A percentile compares a stretch with the other conserved stretches of the same genome.
Evolutionary conservation across 192 early-diverging fungal species (phyloP).

Genomic region (Radiomyces spectabilis): DNA sequence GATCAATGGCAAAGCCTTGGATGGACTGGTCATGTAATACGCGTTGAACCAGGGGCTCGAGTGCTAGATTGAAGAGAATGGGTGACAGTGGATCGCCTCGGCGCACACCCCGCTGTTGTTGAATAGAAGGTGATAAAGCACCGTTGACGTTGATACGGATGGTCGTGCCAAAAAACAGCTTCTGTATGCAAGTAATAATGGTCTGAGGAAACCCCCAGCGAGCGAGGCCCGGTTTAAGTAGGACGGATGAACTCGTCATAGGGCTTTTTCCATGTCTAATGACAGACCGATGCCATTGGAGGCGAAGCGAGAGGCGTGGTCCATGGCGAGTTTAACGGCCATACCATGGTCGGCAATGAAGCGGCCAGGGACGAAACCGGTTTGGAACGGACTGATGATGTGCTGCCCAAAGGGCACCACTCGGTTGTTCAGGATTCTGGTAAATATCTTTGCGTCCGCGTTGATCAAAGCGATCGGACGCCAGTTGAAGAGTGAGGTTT

Average conservation of each 20-base stretch:
- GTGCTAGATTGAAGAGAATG: slow-evolving; percentile 9
- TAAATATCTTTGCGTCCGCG: slow-evolving; percentile 14
- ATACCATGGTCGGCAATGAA: slow-evolving; percentile 12
- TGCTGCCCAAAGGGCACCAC: not conserved
- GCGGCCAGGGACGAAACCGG: slow-evolving; percentile 4
- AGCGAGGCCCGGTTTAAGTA: not conserved
- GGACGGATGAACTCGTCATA: slow-evolving; percentile 8
- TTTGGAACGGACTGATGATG: slow-evolving; percentile 1
- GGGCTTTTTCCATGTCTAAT: slow-evolving; percentile 18
- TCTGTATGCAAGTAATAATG: not conserved
- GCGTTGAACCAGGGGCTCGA: no score
- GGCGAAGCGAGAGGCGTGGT: no score
- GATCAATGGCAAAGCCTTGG: no score
- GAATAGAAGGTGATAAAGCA: not conserved
- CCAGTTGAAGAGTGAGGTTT: slow-evolving; percentile 11
- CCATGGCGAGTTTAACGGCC: not conserved
- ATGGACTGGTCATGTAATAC: no score
- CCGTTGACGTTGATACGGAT: slow-evolving; percentile 21
- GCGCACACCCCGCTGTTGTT: slow-evolving; percentile 16
- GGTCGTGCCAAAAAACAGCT: slow-evolving; percentile 1
- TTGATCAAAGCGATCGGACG: slow-evolving; percentile 13
- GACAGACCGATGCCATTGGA: slow-evolving; percentile 1
- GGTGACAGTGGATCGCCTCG: slow-evolving; percentile 16
- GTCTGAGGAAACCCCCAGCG: not conserved
- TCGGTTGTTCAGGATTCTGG: not conserved